A percentile compares a stretch with the other conserved stretches of the same genome.
These are phyloP conservation scores for Aspergillus sp. DNA, from an alignment of 2,329 filamentous ascomycete genomes.

Conservation along the genomic window DNA sequence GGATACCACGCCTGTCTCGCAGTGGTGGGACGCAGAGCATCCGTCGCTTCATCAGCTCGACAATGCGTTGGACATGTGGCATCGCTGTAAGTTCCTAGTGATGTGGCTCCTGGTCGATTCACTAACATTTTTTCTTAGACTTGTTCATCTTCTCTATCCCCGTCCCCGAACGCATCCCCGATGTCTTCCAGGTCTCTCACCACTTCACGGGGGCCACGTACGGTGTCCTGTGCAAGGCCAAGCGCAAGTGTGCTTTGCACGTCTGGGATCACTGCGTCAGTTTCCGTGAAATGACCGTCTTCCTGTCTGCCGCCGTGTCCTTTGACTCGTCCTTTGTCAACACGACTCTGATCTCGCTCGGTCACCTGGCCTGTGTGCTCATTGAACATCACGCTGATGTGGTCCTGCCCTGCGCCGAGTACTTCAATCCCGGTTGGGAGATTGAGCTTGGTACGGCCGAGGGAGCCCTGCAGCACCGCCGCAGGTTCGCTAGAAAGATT, in stretches of 20 bases:
- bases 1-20: constrained; percentile 35
- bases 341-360: constrained; percentile 45
- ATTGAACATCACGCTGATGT: constrained; percentile 59
- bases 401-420: constrained; percentile 60
- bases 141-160: constrained; percentile 23
- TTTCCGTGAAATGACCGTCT: constrained; percentile 60
- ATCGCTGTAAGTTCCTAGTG: constrained; percentile 51
- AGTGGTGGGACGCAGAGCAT: constrained; percentile 45
- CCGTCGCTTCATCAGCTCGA: constrained; percentile 42
- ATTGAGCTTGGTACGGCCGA: constrained; percentile 63
- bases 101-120: too few species aligned
- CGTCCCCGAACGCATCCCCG: constrained; percentile 22
- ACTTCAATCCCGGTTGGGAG: constrained; percentile 68
- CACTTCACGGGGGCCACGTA: constrained; percentile 64
- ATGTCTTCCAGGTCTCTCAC: constrained; percentile 56
- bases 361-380: constrained; percentile 19
- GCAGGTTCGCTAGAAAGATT: constrained; percentile 62
- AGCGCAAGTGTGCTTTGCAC: constrained; percentile 61
- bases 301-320: constrained; percentile 49
- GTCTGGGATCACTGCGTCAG: constrained; percentile 68
- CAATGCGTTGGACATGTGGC: constrained; percentile 43
- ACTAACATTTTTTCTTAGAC: constrained; percentile 2
- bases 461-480: constrained; percentile 59
- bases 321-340: constrained; percentile 45
- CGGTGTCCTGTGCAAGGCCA: constrained; percentile 64